Base-by-base conservation (phyloP, 108 stramenopile genomes). In the Parietichytrium sp. region DNA sequence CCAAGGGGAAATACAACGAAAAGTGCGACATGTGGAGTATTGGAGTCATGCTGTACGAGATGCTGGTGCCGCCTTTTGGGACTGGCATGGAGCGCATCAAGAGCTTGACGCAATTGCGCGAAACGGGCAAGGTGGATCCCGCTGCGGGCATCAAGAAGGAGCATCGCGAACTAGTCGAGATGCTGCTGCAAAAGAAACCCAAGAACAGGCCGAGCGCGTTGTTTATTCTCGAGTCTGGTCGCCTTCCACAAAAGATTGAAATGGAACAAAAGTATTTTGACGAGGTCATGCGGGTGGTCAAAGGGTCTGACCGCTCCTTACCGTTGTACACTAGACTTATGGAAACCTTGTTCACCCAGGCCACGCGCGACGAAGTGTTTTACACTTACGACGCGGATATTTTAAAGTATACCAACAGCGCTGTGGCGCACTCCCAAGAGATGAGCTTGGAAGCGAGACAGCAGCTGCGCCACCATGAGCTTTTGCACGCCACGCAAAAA, bases 11-110 rank as follows among this genome's bases (percentile, higher is more conserved):
- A 4, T 98, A 98, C 86, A 94, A 92, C 47, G 87, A 89, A 31
- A 89, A 91, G 42, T 94, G 93, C 0, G 97, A 98, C 86, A 89
- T 98, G 26, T 97, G 90, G 81, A 93, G 92, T 81, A 84, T 98
- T 23, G 97, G 97, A 7, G 83, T 98, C 54, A 94, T 98, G 52
- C 85, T 97, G 12, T 86, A 96, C 79, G 97, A 98, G 87, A 85
- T 98, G 81, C 87, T 94, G 10, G 15, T 72, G 8, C 61, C 61
- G 33, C 61, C 61, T 10, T 72, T 72, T 38, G 20, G 20, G 1
- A 72, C 61, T 6, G 33, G 61, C 20, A 33, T 72, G 61, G 61
- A 72, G 42, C 61, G 61, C 0, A 72, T 72, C 29, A 33, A 42
- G 20, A 72, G 38, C 7, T 42, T 72, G 16, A 72, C 45, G 61